A percentile compares a stretch with the other conserved stretches of the same genome.
Conservation (phyloP, 768 basidiomycete genomes). For the Postia placenta region DNA sequence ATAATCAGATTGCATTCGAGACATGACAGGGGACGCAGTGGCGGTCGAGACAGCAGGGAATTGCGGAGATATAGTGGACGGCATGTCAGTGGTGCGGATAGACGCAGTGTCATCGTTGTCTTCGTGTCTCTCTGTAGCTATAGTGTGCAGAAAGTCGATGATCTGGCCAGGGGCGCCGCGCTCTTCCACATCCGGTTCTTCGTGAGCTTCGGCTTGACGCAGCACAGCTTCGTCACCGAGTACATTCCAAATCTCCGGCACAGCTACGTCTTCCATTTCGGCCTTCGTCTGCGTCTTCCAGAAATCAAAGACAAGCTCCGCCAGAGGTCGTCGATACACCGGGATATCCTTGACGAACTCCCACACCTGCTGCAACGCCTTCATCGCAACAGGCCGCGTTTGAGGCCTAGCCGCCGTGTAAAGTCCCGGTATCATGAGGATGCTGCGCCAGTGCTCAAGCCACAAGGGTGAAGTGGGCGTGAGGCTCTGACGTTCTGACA, state of each 20-base stretch:
- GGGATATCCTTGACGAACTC: conserved; percentile 66
- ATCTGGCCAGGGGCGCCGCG: conserved; percentile 13
- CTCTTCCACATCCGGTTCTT: conserved; percentile 1
- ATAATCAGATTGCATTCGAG: conserved; percentile 55
- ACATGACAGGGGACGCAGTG: conserved; percentile 45
- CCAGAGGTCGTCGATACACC: conserved; percentile 48
- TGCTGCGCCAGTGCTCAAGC: conserved; percentile 58
- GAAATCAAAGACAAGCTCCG: conserved; percentile 49
- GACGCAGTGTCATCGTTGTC: conserved; percentile 17
- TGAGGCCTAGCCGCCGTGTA: conserved; percentile 32
- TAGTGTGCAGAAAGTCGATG: conserved; percentile 12
- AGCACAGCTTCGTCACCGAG: conserved; percentile 66
- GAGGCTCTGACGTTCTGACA: conserved; percentile 63
- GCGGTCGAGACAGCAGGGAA: conserved; percentile 12
- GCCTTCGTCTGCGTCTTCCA: conserved; percentile 30
- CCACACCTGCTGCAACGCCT: conserved; percentile 51
- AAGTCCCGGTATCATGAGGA: conserved; percentile 42
- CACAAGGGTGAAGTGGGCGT: conserved; percentile 69
- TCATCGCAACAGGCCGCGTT: conserved; percentile 53
- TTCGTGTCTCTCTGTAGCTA: conserved; percentile 11
- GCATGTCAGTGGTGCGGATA: conserved; percentile 6
- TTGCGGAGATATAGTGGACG: conserved; percentile 4
- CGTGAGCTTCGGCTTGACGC: conserved; percentile 36
- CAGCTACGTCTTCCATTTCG: conserved; percentile 24
- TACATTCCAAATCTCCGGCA: conserved; percentile 45